A percentile compares a stretch with the other conserved stretches of the same genome.
Conservation (phyloP, 495 filamentous ascomycete species). For the Umbilicaria muhlenbergii region DNA sequence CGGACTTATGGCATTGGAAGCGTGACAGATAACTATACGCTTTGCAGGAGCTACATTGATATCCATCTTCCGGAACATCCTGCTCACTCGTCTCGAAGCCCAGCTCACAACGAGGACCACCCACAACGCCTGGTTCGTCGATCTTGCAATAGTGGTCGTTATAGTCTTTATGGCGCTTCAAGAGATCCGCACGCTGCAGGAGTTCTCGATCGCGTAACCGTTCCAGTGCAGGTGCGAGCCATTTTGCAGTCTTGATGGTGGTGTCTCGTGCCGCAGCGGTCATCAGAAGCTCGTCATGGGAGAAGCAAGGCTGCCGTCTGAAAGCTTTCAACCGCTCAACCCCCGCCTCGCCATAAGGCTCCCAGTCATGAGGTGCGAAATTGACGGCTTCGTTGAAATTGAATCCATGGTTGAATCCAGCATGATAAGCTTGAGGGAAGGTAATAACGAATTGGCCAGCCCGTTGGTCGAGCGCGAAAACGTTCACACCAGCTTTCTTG, state of each 20-base stretch:
- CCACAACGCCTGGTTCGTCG: conserved; percentile 14
- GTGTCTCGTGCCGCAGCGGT: conserved; percentile 67
- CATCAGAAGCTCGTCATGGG: conserved; percentile 89
- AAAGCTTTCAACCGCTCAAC: conserved; percentile 79
- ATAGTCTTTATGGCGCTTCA: conserved; percentile 42
- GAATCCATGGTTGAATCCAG: conserved; percentile 91
- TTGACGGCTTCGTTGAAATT: conserved; percentile 99
- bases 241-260: conserved; percentile 86
- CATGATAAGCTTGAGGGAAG: conserved; percentile 83
- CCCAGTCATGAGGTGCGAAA: conserved; percentile 95
- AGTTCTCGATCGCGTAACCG: conserved; percentile 61
- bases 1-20: conserved; percentile 64
- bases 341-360: conserved; percentile 75
- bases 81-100: conserved; percentile 42
- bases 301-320: conserved; percentile 87
- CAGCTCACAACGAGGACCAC: conserved; percentile 23
- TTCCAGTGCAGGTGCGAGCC: conserved; percentile 76
- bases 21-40: conserved; percentile 82
- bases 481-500: conserved; percentile 83
- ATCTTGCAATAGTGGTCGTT: conserved; percentile 32
- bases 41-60: conserved; percentile 85
- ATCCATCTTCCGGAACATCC: conserved; percentile 76
- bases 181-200: conserved; percentile 47
- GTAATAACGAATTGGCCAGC: conserved; percentile 95
- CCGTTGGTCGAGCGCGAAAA: conserved; percentile 84